Conservation (phyloP, 805 yeast genomes). For the Ogataea minuta region DNA sequence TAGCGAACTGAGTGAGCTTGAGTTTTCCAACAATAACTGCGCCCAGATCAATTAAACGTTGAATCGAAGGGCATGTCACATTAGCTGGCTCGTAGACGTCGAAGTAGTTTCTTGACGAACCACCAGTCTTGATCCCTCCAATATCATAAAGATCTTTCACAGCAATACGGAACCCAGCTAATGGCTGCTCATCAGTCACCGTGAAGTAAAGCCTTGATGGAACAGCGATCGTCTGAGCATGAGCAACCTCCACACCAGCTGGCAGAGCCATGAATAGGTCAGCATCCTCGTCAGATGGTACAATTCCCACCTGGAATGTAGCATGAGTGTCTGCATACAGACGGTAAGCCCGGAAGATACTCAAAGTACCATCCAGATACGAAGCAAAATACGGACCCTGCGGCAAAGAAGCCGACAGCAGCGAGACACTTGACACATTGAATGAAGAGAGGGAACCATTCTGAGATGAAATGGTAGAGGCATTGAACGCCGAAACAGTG, state of each 20-base stretch:
- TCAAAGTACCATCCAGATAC: constrained; percentile 8
- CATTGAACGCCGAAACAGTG: background rate
- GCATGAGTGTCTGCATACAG: constrained; percentile 12
- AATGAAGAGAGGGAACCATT: constrained; percentile 1
- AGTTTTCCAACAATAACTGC: constrained; percentile 15
- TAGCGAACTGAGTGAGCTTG: constrained; percentile 15
- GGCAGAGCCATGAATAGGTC: constrained; percentile 11
- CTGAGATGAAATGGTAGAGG: constrained; percentile 1
- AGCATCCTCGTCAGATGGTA: constrained; percentile 10
- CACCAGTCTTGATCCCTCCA: constrained; percentile 12
- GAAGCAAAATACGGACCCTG: constrained; percentile 15
- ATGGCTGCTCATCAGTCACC: constrained; percentile 10
- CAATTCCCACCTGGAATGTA: constrained; percentile 13
- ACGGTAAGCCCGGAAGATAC: constrained; percentile 12
- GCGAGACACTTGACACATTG: constrained; percentile 5
- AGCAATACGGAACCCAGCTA: constrained; percentile 13
- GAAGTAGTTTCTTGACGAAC: constrained; percentile 13
- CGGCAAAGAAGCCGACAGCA: constrained; percentile 1
- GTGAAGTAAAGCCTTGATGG: constrained; percentile 13
- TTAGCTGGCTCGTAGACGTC: constrained; percentile 11
- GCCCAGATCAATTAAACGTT: constrained; percentile 13
- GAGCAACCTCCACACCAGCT: constrained; percentile 16
- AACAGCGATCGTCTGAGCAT: constrained; percentile 15
- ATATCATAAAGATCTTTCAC: constrained; percentile 14
- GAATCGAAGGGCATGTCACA: constrained; percentile 12